phyloP scores from a whole-genome alignment of 2,329 filamentous ascomycete species.

The Aspergillus sp. region DNA sequence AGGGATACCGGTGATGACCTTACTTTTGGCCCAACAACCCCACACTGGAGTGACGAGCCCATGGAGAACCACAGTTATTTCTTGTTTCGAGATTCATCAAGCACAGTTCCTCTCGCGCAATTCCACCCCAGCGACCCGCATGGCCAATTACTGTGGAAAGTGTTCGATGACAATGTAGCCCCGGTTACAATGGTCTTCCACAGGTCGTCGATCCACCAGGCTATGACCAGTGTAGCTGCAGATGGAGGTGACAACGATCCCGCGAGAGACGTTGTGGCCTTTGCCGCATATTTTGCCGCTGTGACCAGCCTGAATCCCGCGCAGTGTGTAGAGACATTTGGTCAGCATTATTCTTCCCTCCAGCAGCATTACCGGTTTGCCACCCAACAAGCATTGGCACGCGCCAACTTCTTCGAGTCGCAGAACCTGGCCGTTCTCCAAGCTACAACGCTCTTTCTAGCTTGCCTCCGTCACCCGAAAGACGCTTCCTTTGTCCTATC shows the following conservation, averaged over 20 bases:
- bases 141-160: slow-evolving; percentile 59
- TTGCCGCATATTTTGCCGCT: slow-evolving; percentile 65
- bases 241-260: slow-evolving; percentile 51
- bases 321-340: slow-evolving; percentile 50
- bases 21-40: too few relatives aligned
- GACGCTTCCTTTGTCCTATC: slow-evolving; percentile 49
- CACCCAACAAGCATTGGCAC: slow-evolving; percentile 65
- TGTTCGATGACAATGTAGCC: slow-evolving; percentile 65
- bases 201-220: slow-evolving; percentile 56
- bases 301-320: slow-evolving; percentile 48
- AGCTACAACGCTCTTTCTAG: slow-evolving; percentile 65
- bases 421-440: slow-evolving; percentile 67
- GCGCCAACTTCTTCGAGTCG: slow-evolving; percentile 65
- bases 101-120: slow-evolving; percentile 58
- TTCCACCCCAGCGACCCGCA: slow-evolving; percentile 60
- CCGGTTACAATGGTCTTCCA: slow-evolving; percentile 65
- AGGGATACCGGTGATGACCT: slow-evolving; percentile 59
- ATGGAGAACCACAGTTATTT: slow-evolving; percentile 42
- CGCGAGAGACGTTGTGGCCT: slow-evolving; percentile 60
- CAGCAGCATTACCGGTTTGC: slow-evolving; percentile 64
- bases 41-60: slow-evolving; percentile 29
- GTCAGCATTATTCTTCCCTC: slow-evolving; percentile 55
- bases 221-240: slow-evolving; percentile 56
- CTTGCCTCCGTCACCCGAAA: slow-evolving; percentile 49
- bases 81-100: slow-evolving; percentile 63